phyloP scores from a whole-genome alignment of 2,329 filamentous ascomycete species.

The Ascochyta fabae region DNA sequence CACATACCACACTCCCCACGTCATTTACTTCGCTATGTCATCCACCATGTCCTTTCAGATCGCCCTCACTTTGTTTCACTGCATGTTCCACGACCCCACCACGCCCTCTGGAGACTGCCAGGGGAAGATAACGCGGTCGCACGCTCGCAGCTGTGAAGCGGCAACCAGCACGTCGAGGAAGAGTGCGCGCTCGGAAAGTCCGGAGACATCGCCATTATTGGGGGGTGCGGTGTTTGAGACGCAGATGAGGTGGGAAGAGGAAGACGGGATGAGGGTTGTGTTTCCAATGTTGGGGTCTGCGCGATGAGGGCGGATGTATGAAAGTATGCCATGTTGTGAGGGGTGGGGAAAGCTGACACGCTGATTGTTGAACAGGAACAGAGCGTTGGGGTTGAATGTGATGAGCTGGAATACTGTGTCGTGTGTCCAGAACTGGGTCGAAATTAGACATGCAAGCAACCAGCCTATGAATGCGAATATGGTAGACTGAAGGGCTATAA shows the following conservation, averaged over 20 bases:
- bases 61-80: conserved; percentile 5
- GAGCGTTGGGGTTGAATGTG: no score
- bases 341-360: background rate
- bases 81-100: background rate
- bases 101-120: background rate
- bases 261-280: background rate
- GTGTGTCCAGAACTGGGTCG: no score
- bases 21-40: background rate
- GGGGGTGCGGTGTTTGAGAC: background rate
- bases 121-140: background rate
- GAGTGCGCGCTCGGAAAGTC: background rate
- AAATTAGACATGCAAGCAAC: no score
- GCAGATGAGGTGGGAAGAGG: background rate
- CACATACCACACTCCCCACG: no score
- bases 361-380: background rate
- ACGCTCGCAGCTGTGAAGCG: background rate
- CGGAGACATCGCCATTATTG: conserved; percentile 1
- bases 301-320: background rate
- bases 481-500: no score
- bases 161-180: background rate
- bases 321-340: background rate
- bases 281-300: conserved; percentile 6
- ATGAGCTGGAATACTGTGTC: no score
- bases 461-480: no score
- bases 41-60: conserved; percentile 13